A percentile compares a stretch with the other conserved stretches of the same genome.
Conservation (phyloP, 2,329 filamentous ascomycete genomes). For the Diaporthe eres region DNA sequence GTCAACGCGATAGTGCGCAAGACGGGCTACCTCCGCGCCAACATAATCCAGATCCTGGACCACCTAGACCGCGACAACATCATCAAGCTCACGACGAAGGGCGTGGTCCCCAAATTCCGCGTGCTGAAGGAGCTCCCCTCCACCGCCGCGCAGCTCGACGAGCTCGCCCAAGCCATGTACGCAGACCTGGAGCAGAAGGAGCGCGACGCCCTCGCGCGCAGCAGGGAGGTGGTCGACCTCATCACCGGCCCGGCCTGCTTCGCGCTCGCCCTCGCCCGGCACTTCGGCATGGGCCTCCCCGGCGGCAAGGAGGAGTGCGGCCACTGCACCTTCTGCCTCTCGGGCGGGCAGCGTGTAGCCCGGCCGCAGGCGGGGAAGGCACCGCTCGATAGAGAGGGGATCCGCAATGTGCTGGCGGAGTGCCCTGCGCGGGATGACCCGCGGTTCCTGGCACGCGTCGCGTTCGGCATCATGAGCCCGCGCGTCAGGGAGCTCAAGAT, state of each 20-base stretch:
- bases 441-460: conserved; percentile 70
- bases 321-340: conserved; percentile 66
- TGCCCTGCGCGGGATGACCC: conserved; percentile 68
- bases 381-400: conserved; percentile 54
- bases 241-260: conserved; percentile 68
- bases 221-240: conserved; percentile 65
- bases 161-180: conserved; percentile 63
- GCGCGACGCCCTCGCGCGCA: conserved; percentile 64
- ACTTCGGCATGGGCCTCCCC: conserved; percentile 70
- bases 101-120: conserved; percentile 68
- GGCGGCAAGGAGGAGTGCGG: conserved; percentile 62
- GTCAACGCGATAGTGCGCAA: conserved; percentile 55
- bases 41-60: conserved; percentile 69
- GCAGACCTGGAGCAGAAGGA: conserved; percentile 66
- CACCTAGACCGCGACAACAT: conserved; percentile 63
- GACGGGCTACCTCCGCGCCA: conserved; percentile 55
- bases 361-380: conserved; percentile 56
- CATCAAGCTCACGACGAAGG: conserved; percentile 66
- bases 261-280: conserved; percentile 63
- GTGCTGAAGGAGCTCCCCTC: conserved; percentile 62
- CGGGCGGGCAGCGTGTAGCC: conserved; percentile 54
- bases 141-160: conserved; percentile 56
- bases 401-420: conserved; percentile 59
- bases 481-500: conserved; percentile 64
- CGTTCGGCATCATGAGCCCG: conserved; percentile 74